A percentile compares a stretch with the other conserved stretches of the same genome.
Evolutionary conservation across 345 rosid genomes (phyloP).

Genomic region (Eucalyptus virginea): DNA sequence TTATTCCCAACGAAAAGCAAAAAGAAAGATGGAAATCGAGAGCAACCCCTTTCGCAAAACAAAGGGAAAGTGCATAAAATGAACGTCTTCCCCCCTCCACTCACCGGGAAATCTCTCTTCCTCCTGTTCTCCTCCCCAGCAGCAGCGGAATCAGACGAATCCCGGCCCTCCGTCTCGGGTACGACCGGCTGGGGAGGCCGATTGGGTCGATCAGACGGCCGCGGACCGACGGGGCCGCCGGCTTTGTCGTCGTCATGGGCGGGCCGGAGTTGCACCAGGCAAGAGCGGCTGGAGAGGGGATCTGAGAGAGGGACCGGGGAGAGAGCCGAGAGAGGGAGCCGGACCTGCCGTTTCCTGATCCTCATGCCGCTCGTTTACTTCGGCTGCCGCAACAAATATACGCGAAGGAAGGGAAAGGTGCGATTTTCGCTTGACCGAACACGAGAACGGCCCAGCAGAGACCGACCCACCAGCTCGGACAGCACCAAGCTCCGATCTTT

Average conservation of each 20-base stretch:
- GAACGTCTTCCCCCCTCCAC: neutral
- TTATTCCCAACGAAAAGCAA: neutral
- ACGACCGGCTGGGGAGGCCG: conserved; percentile 16
- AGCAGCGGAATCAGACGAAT: neutral
- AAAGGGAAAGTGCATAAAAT: neutral
- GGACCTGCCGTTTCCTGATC: conserved; percentile 81
- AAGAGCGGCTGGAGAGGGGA: conserved; percentile 35
- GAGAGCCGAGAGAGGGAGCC: conserved; percentile 64
- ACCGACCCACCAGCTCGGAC: neutral
- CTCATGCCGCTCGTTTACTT: conserved; percentile 37
- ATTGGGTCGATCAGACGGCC: conserved; percentile 22
- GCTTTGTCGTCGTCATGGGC: neutral
- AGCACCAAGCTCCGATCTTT: neutral
- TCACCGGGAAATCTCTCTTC: conserved; percentile 11
- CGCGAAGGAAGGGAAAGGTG: neutral
- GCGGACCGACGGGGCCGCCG: neutral
- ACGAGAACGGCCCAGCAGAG: neutral
- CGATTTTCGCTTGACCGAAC: conserved; percentile 5
- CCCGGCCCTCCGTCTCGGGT: neutral
- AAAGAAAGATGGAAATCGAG: neutral
- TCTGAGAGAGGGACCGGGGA: conserved; percentile 77
- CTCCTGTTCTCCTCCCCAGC: neutral
- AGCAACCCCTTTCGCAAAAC: neutral
- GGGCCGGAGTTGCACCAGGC: conserved; percentile 35
- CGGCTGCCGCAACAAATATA: neutral